These are phyloP conservation scores for Musa schizocarpa DNA, from an alignment of 176 grass and related monocot genomes.

Conservation along the genomic window DNA sequence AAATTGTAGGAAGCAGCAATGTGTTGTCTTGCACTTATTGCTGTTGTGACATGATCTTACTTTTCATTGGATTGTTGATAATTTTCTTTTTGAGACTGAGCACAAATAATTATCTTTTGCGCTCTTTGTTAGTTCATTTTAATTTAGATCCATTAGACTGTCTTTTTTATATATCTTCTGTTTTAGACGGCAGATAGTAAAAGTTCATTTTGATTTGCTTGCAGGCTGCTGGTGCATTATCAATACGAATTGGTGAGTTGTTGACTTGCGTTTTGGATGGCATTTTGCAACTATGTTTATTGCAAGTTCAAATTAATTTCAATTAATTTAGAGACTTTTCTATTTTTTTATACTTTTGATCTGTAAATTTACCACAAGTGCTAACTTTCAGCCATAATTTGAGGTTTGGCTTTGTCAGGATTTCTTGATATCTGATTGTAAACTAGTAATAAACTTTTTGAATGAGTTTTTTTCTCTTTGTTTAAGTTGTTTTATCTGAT, in stretches of 20 bases:
- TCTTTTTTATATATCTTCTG: background rate
- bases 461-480: too few species aligned
- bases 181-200: background rate
- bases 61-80: background rate
- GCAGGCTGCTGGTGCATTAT: constrained; percentile 95
- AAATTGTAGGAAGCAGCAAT: background rate
- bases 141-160: background rate
- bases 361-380: too few species aligned
- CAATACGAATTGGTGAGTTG: constrained; percentile 84
- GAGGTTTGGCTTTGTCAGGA: too few species aligned
- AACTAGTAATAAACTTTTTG: too few species aligned
- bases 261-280: background rate
- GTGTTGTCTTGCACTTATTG: background rate
- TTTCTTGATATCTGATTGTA: too few species aligned
- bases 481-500: too few species aligned
- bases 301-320: too few species aligned
- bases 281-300: too few species aligned
- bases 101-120: background rate
- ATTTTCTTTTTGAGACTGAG: background rate
- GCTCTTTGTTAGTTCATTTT: background rate
- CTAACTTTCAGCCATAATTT: too few species aligned
- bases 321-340: too few species aligned
- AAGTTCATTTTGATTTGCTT: constrained; percentile 20
- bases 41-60: background rate
- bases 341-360: too few species aligned